phyloP scores from a whole-genome alignment of 768 basidiomycete species.

The Bullera alba region DNA sequence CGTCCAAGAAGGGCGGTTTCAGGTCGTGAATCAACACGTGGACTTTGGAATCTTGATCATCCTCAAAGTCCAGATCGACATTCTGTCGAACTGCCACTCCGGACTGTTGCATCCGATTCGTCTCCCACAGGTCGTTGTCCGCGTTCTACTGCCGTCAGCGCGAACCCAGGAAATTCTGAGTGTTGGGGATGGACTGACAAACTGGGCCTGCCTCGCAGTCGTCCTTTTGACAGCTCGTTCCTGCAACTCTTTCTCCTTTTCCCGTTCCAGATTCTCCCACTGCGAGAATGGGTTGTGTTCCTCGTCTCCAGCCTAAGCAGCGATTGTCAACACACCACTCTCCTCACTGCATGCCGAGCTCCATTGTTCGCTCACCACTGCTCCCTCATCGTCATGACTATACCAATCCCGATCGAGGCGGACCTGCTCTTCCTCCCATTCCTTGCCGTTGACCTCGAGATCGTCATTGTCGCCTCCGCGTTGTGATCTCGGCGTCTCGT shows the following conservation, averaged over 20 bases:
- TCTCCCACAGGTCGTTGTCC: conserved; percentile 98
- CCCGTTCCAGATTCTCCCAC: conserved; percentile 69
- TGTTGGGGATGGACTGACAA: conserved; percentile 53
- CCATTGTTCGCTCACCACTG: conserved; percentile 54
- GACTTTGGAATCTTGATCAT: conserved; percentile 81
- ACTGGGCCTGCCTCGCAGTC: conserved; percentile 92
- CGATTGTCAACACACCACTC: background rate
- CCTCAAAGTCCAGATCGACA: conserved; percentile 90
- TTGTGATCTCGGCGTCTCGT: conserved; percentile 39
- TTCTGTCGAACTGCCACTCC: conserved; percentile 81
- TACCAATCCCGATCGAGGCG: conserved; percentile 95
- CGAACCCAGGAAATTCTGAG: background rate
- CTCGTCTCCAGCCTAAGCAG: conserved; percentile 60
- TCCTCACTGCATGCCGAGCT: too few species aligned
- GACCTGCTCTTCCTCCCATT: conserved; percentile 97
- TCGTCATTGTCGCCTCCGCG: conserved; percentile 26
- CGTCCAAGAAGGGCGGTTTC: conserved; percentile 96
- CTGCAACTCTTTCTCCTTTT: conserved; percentile 45
- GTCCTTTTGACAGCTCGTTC: conserved; percentile 58
- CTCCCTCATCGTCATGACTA: conserved; percentile 78
- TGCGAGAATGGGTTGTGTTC: conserved; percentile 88
- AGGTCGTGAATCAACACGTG: conserved; percentile 96
- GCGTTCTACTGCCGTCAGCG: conserved; percentile 61
- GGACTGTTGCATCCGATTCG: conserved; percentile 92
- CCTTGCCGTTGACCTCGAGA: conserved; percentile 59